Evolutionary conservation across 169 alveolate species (phyloP), one percentile per base, ranked within the genome.

Genomic region (Plasmodium blacklocki): DNA sequence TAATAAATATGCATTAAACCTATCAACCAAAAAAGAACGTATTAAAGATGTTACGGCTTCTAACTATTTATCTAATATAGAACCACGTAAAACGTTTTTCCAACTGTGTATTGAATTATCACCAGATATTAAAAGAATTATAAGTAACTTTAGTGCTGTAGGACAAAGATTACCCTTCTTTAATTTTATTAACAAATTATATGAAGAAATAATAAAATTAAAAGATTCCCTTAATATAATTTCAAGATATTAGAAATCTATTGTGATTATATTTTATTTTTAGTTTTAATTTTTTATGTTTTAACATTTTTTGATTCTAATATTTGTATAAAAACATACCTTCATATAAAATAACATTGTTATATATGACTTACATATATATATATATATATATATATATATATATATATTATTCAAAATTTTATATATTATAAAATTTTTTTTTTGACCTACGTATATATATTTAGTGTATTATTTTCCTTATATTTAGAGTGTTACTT

Each of bases 101-200:
- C 83, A 83, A 14, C 26, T 83, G 9, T 71, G 68, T 21, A 59
- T 71, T 18, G 91, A 83, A 66, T 19, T 83, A 47, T 64, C 74
- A 6, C 91, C 91, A 8, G 91, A 83, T 26, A 58, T 83, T 59
- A 83, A 71, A 62, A 83, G 91, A 62, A 56, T 83, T 18, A 56
- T 68, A 29, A 58, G 59, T 26, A 67, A 56, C 54, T 49, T 71
- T 58, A 74, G 86, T 19, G 74, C 67, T 39, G 91, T 83, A 56
- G 91, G 86, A 39, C 1, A 14, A 29, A 83, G 63, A 62, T 15
- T 68, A 19, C 74, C 73, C 11, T 68, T 83, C 47, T 83, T 68
- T 49, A 26, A 83, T 8, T 32, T 59, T 29, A 67, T 83, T 18
- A 83, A 68, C 59, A 71, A 83, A 21, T 73, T 83, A 29, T 68